A percentile compares a stretch with the other conserved stretches of the same genome.
phyloP scores from a whole-genome alignment of 176 grass and related monocot species.

The Poa pratensis region DNA sequence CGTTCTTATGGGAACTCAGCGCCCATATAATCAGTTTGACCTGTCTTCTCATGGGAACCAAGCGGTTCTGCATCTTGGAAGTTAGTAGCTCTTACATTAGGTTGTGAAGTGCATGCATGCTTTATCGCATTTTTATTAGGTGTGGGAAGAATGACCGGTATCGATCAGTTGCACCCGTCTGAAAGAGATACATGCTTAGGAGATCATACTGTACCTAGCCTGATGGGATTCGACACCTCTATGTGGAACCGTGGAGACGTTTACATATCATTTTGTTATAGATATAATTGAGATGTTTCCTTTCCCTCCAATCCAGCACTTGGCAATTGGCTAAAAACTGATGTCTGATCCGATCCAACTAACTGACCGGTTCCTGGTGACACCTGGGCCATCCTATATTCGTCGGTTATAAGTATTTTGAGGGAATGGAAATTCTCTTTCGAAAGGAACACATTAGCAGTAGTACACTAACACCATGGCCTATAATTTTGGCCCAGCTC shows the following conservation, averaged over 20 bases:
- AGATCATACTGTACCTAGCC: slow-evolving; percentile 59
- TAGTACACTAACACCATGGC: too few species aligned
- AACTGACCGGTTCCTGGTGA: background rate
- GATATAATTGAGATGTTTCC: background rate
- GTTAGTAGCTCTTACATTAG: background rate
- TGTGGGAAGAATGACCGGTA: background rate
- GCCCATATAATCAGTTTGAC: background rate
- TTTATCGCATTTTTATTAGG: slow-evolving; percentile 23
- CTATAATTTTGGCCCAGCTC: slow-evolving; percentile 2
- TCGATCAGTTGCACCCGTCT: slow-evolving; percentile 23
- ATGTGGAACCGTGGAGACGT: slow-evolving; percentile 39
- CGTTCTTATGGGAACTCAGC: background rate
- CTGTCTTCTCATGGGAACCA: slow-evolving; percentile 2
- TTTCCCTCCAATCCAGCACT: slow-evolving; percentile 35
- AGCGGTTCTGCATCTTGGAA: background rate
- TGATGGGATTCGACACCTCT: slow-evolving; percentile 73
- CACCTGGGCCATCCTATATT: background rate
- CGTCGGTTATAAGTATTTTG: background rate
- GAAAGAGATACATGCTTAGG: slow-evolving; percentile 72
- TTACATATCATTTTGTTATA: background rate
- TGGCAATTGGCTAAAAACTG: slow-evolving; percentile 29
- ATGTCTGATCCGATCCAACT: slow-evolving; percentile 35
- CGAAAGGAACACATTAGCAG: background rate
- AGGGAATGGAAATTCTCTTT: background rate
- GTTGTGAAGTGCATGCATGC: background rate